A percentile compares a stretch with the other conserved stretches of the same genome.
phyloP scores from a whole-genome alignment of 257 asterid genomes.

The Solanum acaule region DNA sequence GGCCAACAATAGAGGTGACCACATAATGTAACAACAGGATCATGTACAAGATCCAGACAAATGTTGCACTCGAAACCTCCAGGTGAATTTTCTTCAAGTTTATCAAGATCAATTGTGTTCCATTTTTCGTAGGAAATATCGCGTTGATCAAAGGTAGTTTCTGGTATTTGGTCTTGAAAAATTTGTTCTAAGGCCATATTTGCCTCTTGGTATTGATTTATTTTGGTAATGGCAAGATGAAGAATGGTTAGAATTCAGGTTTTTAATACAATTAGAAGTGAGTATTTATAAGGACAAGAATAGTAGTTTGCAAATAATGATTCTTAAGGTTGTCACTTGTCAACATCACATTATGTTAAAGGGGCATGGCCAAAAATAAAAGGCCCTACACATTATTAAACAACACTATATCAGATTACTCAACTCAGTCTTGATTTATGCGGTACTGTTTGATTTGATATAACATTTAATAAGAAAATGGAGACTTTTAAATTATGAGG shows the following conservation, averaged over 20 bases:
- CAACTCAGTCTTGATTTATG: neutral
- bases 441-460: neutral
- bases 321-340: neutral
- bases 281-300: neutral
- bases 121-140: constrained; percentile 11
- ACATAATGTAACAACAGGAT: constrained; percentile 72
- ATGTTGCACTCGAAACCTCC: constrained; percentile 66
- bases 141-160: neutral
- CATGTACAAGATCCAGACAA: constrained; percentile 55
- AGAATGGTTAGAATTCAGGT: neutral
- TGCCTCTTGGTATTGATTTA: neutral
- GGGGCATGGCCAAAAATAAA: neutral
- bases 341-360: neutral
- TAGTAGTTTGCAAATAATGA: neutral
- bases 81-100: constrained; percentile 20
- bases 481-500: fast-evolving
- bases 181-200: neutral
- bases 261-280: neutral
- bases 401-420: neutral
- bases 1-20: constrained; percentile 93
- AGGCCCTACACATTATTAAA: neutral
- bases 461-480: too few species aligned
- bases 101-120: constrained; percentile 18
- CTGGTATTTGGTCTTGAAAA: neutral
- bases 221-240: neutral